Evolutionary conservation across 1,139 yeast genomes (phyloP).

Genomic region (Suhomyces atakaporum): DNA sequence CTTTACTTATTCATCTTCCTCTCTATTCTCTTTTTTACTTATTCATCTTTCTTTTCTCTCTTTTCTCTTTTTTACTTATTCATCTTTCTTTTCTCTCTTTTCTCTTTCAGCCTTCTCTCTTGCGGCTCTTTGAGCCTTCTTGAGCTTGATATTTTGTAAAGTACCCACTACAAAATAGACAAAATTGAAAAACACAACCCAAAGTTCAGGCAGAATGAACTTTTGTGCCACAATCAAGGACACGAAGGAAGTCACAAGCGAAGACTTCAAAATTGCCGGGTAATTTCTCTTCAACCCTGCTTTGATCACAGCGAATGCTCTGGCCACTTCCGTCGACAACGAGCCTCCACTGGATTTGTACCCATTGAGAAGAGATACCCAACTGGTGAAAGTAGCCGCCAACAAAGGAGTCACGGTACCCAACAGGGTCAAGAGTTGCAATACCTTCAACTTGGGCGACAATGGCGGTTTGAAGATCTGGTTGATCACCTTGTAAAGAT

Average conservation of each 20-base stretch:
- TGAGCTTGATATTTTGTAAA: constrained; percentile 69
- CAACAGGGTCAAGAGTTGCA: constrained; percentile 63
- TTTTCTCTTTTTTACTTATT: constrained; percentile 1
- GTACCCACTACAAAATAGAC: constrained; percentile 78
- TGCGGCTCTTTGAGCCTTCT: constrained; percentile 37
- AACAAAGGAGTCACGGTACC: constrained; percentile 65
- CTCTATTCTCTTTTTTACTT: neutral
- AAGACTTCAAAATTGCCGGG: constrained; percentile 58
- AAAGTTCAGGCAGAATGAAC: constrained; percentile 67
- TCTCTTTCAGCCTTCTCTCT: constrained; percentile 4
- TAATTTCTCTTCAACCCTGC: constrained; percentile 53
- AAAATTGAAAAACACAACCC: constrained; percentile 83
- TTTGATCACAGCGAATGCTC: constrained; percentile 24
- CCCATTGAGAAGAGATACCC: constrained; percentile 51
- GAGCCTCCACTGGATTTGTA: constrained; percentile 19
- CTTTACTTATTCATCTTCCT: no score
- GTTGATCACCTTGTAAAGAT: constrained; percentile 51
- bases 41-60: neutral
- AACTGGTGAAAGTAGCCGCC: constrained; percentile 56
- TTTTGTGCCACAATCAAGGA: constrained; percentile 73
- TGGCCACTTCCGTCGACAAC: constrained; percentile 24
- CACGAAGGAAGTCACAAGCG: constrained; percentile 65
- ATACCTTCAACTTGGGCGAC: constrained; percentile 43
- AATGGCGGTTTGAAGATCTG: constrained; percentile 43
- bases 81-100: constrained; percentile 6